Evolutionary conservation across 2,329 filamentous ascomycete genomes (phyloP).

Genomic region (Diplodia intermedia): DNA sequence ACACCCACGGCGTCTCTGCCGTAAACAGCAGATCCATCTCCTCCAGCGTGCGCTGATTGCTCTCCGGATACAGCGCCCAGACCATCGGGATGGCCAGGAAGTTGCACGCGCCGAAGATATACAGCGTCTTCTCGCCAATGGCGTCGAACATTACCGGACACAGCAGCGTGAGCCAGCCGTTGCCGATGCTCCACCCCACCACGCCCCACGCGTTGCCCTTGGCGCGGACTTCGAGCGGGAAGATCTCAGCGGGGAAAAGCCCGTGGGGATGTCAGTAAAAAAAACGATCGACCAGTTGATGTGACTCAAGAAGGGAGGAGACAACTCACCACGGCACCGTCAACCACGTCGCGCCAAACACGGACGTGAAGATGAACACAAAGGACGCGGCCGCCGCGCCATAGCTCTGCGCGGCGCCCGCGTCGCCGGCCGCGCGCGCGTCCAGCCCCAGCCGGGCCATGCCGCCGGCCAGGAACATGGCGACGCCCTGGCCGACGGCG

Average conservation of each 20-base stretch:
- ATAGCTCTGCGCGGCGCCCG: constrained; percentile 56
- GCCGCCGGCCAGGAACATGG: constrained; percentile 71
- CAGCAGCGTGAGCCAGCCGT: constrained; percentile 65
- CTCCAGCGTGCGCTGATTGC: constrained; percentile 74
- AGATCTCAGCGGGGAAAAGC: constrained; percentile 75
- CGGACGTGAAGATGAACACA: constrained; percentile 71
- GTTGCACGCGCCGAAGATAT: constrained; percentile 67
- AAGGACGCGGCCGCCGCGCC: constrained; percentile 72
- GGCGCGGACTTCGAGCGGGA: constrained; percentile 72
- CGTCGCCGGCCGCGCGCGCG: constrained; percentile 56
- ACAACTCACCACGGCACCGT: constrained; percentile 58
- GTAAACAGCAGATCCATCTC: constrained; percentile 79
- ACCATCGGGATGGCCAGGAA: constrained; percentile 71
- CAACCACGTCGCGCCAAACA: constrained; percentile 70
- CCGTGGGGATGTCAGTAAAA: constrained; percentile 37
- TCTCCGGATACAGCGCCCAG: constrained; percentile 77
- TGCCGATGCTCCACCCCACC: constrained; percentile 77
- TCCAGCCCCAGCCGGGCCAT: constrained; percentile 63
- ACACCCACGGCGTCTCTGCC: constrained; percentile 69
- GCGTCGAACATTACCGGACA: constrained; percentile 59
- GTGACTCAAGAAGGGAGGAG: no score
- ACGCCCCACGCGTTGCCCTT: constrained; percentile 80
- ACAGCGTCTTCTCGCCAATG: constrained; percentile 73
- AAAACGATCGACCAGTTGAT: no score
- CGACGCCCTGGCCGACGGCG: constrained; percentile 66